These are phyloP conservation scores for Phaffia tasmanica DNA, from an alignment of 768 basidiomycete genomes.

Conservation along the genomic window DNA sequence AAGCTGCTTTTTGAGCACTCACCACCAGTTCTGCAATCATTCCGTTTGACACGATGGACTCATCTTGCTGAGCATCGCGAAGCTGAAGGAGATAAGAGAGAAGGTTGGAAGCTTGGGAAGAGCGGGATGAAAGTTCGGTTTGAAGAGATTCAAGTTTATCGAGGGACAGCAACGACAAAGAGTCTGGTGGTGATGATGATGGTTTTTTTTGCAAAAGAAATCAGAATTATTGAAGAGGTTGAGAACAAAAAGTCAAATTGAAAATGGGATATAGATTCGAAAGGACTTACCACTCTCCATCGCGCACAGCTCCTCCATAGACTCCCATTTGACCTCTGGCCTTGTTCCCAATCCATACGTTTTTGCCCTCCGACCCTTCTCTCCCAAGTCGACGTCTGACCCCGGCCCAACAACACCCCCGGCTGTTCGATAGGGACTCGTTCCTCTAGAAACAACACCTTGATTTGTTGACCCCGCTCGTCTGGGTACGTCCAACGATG, in stretches of 20 bases:
- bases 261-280: neutral
- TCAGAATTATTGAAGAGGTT: neutral
- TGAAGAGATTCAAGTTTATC: neutral
- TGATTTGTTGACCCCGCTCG: conserved; percentile 34
- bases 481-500: conserved; percentile 35
- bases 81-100: conserved; percentile 25
- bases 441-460: conserved; percentile 1
- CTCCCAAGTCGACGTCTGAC: conserved; percentile 15
- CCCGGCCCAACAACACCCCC: conserved; percentile 16
- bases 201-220: too few relatives aligned
- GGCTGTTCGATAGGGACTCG: neutral
- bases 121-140: neutral
- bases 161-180: conserved; percentile 16
- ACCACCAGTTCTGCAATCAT: conserved; percentile 22
- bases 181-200: neutral
- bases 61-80: conserved; percentile 25
- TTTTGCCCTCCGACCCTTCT: conserved; percentile 15
- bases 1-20: conserved; percentile 7
- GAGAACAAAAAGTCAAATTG: neutral
- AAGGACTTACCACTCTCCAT: conserved; percentile 52
- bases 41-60: conserved; percentile 22
- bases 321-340: conserved; percentile 59
- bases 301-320: conserved; percentile 55
- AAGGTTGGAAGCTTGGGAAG: conserved; percentile 9
- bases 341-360: conserved; percentile 56